Percentiles rank a stretch among this genome's conserved stretches.
phyloP scores from a whole-genome alignment of 2,329 filamentous ascomycete species.

The Neofusicoccum laricinum region DNA sequence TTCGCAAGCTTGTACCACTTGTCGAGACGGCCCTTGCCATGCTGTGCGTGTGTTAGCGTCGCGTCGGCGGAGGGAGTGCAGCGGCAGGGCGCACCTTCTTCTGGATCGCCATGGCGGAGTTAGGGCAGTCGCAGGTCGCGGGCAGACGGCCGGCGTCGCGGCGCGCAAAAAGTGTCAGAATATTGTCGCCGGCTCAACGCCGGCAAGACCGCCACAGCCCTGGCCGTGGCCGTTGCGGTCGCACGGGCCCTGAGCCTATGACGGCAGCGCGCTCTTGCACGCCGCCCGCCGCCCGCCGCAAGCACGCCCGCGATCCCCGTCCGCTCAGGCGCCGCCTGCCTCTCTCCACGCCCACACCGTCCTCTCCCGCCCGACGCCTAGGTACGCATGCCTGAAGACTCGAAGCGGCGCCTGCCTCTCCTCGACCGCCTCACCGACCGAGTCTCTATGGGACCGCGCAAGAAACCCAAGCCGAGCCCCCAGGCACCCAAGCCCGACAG shows the following conservation, averaged over 20 bases:
- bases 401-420: slow-evolving; percentile 18
- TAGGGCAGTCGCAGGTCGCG: slow-evolving; percentile 16
- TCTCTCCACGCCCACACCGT: slow-evolving; percentile 13
- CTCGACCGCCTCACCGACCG: slow-evolving; percentile 17
- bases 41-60: slow-evolving; percentile 44
- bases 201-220: background rate
- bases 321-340: background rate
- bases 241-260: background rate
- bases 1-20: slow-evolving; percentile 99
- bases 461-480: slow-evolving; percentile 41
- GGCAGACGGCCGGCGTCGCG: background rate
- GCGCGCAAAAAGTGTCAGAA: slow-evolving; percentile 15
- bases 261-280: slow-evolving; percentile 7
- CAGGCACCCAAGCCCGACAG: slow-evolving; percentile 27
- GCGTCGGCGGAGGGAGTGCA: background rate
- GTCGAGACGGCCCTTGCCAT: slow-evolving; percentile 96
- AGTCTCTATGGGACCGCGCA: slow-evolving; percentile 38
- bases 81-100: slow-evolving; percentile 63
- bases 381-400: slow-evolving; percentile 6
- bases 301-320: slow-evolving; percentile 1
- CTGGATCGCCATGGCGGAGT: slow-evolving; percentile 77
- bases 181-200: background rate
- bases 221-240: background rate
- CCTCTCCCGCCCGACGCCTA: slow-evolving; percentile 11
- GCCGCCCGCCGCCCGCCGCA: background rate